Percentiles rank a stretch among this genome's conserved stretches.
These are phyloP conservation scores for Cudoniella acicularis DNA, from an alignment of 495 filamentous ascomycete species.

Conservation along the genomic window DNA sequence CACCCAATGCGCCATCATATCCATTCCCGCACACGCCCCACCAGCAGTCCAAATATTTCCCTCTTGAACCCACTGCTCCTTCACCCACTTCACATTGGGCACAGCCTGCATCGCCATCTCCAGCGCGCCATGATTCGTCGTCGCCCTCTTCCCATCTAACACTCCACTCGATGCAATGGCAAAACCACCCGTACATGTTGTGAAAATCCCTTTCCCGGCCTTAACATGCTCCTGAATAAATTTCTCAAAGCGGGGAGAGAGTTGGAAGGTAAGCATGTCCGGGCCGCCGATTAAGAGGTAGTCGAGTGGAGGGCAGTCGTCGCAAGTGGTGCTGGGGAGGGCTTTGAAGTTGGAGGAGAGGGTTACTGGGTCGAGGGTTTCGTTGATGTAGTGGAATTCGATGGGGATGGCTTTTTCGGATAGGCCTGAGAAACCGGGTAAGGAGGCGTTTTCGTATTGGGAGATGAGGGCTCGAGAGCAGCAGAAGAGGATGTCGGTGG, in stretches of 20 bases:
- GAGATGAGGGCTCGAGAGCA: conserved; percentile 19
- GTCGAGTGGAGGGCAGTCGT: conserved; percentile 30
- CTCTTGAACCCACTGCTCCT: conserved; percentile 34
- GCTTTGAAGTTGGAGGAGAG: conserved; percentile 24
- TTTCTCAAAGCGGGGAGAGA: conserved; percentile 20
- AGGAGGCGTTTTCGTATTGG: neutral
- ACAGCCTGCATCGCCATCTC: conserved; percentile 18
- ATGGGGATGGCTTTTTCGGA: conserved; percentile 26
- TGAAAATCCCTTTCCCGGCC: conserved; percentile 23
- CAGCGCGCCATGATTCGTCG: conserved; percentile 28
- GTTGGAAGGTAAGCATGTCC: conserved; percentile 12
- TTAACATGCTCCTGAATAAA: conserved; percentile 28
- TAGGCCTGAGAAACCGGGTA: neutral
- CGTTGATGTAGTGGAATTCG: conserved; percentile 32
- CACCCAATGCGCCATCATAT: conserved; percentile 36
- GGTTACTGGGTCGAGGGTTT: conserved; percentile 28
- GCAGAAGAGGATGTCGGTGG: conserved; percentile 31
- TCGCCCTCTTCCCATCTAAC: conserved; percentile 29
- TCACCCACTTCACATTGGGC: conserved; percentile 34
- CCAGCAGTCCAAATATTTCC: conserved; percentile 35
- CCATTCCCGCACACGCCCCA: conserved; percentile 36
- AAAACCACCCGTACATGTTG: conserved; percentile 30
- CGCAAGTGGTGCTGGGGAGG: conserved; percentile 27
- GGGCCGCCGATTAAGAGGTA: conserved; percentile 28
- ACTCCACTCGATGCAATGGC: conserved; percentile 23